Evolutionary conservation across 768 basidiomycete species (phyloP).

Genomic region (Phlegmacium glaucopus): DNA sequence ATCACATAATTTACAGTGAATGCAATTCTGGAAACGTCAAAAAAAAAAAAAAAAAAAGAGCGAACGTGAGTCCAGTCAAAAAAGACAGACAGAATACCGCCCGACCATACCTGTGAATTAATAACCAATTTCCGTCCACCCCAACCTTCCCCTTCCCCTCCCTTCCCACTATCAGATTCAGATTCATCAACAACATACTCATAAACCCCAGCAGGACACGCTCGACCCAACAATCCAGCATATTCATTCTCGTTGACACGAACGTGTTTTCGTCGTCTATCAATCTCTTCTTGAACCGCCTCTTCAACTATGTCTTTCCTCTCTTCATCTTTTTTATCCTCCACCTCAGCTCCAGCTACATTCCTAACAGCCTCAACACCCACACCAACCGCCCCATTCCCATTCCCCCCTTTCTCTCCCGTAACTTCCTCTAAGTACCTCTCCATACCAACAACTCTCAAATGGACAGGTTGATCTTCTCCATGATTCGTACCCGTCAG

Average conservation of each 20-base stretch:
- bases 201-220: slow-evolving; percentile 95
- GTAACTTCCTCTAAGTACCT: slow-evolving; percentile 22
- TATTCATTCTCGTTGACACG: slow-evolving; percentile 71
- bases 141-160: slow-evolving; percentile 50
- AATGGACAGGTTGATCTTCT: slow-evolving; percentile 93
- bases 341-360: slow-evolving; percentile 22
- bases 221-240: slow-evolving; percentile 83
- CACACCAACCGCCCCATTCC: slow-evolving; percentile 9
- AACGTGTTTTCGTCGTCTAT: slow-evolving; percentile 62
- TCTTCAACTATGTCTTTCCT: slow-evolving; percentile 16
- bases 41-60: not conserved
- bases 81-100: not conserved
- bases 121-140: slow-evolving; percentile 89
- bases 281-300: slow-evolving; percentile 36
- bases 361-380: slow-evolving; percentile 13
- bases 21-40: slow-evolving; percentile 63
- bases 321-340: slow-evolving; percentile 20
- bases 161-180: slow-evolving; percentile 13
- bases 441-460: slow-evolving; percentile 54
- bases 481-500: slow-evolving; percentile 94
- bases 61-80: too few species aligned
- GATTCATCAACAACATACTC: slow-evolving; percentile 75
- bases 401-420: slow-evolving; percentile 8
- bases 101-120: slow-evolving; percentile 82
- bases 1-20: slow-evolving; percentile 94